Conservation (phyloP, 441 rosid species). For the Erodium chrysanthum region DNA sequence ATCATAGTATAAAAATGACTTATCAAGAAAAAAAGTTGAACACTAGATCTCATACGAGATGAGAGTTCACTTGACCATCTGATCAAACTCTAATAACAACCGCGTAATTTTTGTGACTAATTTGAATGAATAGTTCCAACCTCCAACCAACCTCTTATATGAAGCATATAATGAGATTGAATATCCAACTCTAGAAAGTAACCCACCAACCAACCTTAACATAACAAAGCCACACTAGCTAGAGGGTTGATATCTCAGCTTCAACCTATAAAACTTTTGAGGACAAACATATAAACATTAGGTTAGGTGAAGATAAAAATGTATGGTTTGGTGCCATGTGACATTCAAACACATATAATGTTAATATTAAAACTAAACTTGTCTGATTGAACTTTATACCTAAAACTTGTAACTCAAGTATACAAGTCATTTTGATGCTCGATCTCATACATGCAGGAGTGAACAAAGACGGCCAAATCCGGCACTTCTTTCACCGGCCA, state of each 20-base stretch:
- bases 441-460: conserved; percentile 56
- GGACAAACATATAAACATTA: not conserved
- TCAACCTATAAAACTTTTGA: not conserved
- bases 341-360: too few relatives aligned
- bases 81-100: too few relatives aligned
- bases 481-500: conserved; percentile 93
- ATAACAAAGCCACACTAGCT: not conserved
- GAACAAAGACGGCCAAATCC: conserved; percentile 77
- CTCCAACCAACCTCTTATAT: not conserved
- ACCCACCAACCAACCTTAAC: conserved; percentile 5
- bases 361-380: too few relatives aligned
- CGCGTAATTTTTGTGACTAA: not conserved
- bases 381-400: too few relatives aligned
- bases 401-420: too few relatives aligned
- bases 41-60: too few relatives aligned
- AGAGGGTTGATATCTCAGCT: conserved; percentile 1
- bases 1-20: too few relatives aligned
- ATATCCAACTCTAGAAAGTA: not conserved
- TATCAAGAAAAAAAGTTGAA: too few relatives aligned
- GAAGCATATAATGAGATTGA: not conserved
- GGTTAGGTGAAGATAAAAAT: not conserved
- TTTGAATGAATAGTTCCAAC: not conserved
- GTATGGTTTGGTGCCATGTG: not conserved
- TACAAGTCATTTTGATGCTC: too few relatives aligned
- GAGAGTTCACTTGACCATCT: too few relatives aligned